Percentiles rank a stretch among this genome's conserved stretches.
Evolutionary conservation across 2,329 filamentous ascomycete genomes (phyloP).

Genomic region (Coniochaeta prunicola): DNA sequence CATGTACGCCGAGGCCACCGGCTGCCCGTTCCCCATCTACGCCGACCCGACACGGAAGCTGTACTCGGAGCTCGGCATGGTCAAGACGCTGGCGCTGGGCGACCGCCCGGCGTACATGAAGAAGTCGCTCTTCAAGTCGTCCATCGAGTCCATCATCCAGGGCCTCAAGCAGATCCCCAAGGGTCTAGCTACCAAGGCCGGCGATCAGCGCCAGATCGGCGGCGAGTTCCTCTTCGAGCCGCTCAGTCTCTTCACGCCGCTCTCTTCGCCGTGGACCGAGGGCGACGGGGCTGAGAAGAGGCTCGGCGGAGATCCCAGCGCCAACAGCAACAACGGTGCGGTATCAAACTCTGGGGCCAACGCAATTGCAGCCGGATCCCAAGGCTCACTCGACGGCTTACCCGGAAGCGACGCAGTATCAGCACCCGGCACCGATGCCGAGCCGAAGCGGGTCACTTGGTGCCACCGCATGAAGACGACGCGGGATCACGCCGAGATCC

Average conservation of each 20-base stretch:
- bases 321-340: not conserved
- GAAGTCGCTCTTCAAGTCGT: constrained; percentile 41
- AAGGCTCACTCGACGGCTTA: constrained; percentile 12
- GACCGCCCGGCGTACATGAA: constrained; percentile 56
- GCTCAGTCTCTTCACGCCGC: constrained; percentile 32
- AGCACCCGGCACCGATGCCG: constrained; percentile 15
- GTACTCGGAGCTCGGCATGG: constrained; percentile 63
- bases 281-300: not conserved
- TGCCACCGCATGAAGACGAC: constrained; percentile 77
- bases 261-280: constrained; percentile 11
- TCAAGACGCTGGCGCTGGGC: constrained; percentile 54
- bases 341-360: not conserved
- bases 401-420: constrained; percentile 8
- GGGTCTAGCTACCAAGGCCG: constrained; percentile 55
- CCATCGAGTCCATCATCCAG: constrained; percentile 49
- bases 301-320: not conserved
- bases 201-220: constrained; percentile 62
- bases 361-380: not conserved
- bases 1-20: constrained; percentile 54
- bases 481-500: constrained; percentile 67
- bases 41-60: constrained; percentile 63
- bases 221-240: constrained; percentile 75
- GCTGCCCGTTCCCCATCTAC: constrained; percentile 68
- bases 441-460: constrained; percentile 61
- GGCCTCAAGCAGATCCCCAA: constrained; percentile 48